A percentile compares a stretch with the other conserved stretches of the same genome.
Conservation (phyloP, 129 eudicot genomes). For the Solidago caesia region DNA sequence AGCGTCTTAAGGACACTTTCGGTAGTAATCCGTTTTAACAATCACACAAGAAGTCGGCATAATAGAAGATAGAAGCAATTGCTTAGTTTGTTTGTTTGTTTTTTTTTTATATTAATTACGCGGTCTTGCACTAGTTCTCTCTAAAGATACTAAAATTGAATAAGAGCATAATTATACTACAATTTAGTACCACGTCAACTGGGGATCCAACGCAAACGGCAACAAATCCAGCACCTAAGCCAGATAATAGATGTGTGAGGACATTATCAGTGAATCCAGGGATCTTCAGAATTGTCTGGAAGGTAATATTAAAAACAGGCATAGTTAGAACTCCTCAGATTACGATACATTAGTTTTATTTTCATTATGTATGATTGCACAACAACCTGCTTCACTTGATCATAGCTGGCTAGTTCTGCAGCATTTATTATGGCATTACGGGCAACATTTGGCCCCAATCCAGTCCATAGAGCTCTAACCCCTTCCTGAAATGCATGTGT, state of each 20-base stretch:
- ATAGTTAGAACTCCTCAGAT: neutral
- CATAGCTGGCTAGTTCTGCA: slow-evolving; percentile 95
- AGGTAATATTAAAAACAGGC: slow-evolving; percentile 2
- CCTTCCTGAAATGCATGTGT: slow-evolving; percentile 57
- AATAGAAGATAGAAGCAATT: no score
- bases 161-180: neutral
- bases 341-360: neutral
- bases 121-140: neutral
- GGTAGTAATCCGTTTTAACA: no score
- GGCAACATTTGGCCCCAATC: slow-evolving; percentile 85
- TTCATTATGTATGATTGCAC: neutral
- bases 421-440: slow-evolving; percentile 97
- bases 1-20: no score
- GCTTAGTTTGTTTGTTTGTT: no score
- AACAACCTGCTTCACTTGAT: slow-evolving; percentile 89
- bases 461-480: slow-evolving; percentile 78
- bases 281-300: slow-evolving; percentile 86
- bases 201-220: slow-evolving; percentile 99
- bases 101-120: neutral
- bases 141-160: neutral
- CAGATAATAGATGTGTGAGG: slow-evolving; percentile 81
- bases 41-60: no score
- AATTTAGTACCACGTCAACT: slow-evolving; percentile 77
- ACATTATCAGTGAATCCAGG: slow-evolving; percentile 95
- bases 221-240: slow-evolving; percentile 94